These are phyloP conservation scores for Chalciporus piperatus DNA, from an alignment of 768 basidiomycete genomes.

Conservation along the genomic window DNA sequence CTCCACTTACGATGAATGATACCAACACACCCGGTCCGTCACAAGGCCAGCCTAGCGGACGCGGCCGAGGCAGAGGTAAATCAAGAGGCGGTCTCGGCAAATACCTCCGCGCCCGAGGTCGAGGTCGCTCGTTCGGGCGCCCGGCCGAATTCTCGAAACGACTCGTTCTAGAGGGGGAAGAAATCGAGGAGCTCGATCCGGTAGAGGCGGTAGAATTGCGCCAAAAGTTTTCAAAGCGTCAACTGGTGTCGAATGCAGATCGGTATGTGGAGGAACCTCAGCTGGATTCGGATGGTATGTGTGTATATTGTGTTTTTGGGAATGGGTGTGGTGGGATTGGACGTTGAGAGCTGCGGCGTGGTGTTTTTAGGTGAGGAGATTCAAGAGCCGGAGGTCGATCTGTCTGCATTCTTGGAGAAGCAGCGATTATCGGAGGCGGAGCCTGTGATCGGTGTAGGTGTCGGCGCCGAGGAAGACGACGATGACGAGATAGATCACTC, in stretches of 20 bases:
- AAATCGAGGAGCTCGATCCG: constrained; percentile 31
- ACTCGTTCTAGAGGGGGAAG: constrained; percentile 60
- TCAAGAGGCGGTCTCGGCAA: constrained; percentile 72
- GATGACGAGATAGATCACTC: constrained; percentile 57
- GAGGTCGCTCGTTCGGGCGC: constrained; percentile 57
- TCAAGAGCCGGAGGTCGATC: constrained; percentile 69
- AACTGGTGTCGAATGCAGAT: constrained; percentile 69
- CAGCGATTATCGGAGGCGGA: constrained; percentile 49
- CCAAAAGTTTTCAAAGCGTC: constrained; percentile 53
- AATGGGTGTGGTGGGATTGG: neutral
- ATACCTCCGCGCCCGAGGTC: constrained; percentile 67
- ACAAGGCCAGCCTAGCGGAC: constrained; percentile 23
- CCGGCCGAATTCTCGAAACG: constrained; percentile 66
- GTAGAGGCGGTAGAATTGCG: constrained; percentile 49
- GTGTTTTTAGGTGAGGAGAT: constrained; percentile 56
- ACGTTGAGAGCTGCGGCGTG: neutral
- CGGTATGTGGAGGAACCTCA: constrained; percentile 70
- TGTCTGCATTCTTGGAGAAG: constrained; percentile 62
- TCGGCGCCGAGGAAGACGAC: constrained; percentile 36
- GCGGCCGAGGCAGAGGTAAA: constrained; percentile 51
- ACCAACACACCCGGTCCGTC: constrained; percentile 5
- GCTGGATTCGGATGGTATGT: constrained; percentile 65
- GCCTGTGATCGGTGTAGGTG: constrained; percentile 10
- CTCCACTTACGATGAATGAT: constrained; percentile 8
- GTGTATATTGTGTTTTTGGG: neutral